phyloP scores from a whole-genome alignment of 2,329 filamentous ascomycete genomes.

The Colletotrichum gigasporum region DNA sequence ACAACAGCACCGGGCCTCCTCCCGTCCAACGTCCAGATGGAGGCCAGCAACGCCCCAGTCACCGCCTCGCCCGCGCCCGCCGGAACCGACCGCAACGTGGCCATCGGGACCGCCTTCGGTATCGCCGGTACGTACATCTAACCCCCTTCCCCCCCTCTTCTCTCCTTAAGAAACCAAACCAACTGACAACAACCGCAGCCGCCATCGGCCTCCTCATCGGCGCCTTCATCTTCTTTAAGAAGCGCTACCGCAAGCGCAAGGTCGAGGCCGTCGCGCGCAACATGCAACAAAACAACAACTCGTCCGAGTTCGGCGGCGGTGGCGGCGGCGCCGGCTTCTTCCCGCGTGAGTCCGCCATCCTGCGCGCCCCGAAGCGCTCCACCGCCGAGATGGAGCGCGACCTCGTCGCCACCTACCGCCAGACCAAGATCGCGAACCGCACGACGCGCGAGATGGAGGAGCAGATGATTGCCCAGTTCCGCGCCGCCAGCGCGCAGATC shows the following conservation, averaged over 20 bases:
- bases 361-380: slow-evolving; percentile 4
- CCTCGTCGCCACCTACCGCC: slow-evolving; percentile 17
- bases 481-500: not conserved
- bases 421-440: slow-evolving; percentile 18
- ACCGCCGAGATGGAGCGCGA: slow-evolving; percentile 17
- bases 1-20: not conserved
- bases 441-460: slow-evolving; percentile 25
- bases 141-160: accelerated
- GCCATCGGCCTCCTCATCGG: slow-evolving; percentile 14
- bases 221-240: slow-evolving; percentile 7
- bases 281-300: slow-evolving; percentile 8
- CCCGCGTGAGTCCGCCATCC: slow-evolving; percentile 4
- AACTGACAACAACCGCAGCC: not conserved
- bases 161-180: not conserved
- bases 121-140: slow-evolving; percentile 1
- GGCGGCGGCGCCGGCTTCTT: not conserved
- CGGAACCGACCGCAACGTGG: not conserved
- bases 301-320: not conserved
- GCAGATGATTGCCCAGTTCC: slow-evolving; percentile 23
- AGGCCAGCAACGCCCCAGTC: not conserved
- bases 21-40: slow-evolving; percentile 1
- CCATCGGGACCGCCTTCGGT: slow-evolving; percentile 19
- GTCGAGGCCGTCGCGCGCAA: slow-evolving; percentile 13
- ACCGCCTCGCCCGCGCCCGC: not conserved
- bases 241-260: slow-evolving; percentile 15